These are phyloP conservation scores for Penicillium brasilianum DNA, from an alignment of 2,329 filamentous ascomycete species.

Conservation along the genomic window DNA sequence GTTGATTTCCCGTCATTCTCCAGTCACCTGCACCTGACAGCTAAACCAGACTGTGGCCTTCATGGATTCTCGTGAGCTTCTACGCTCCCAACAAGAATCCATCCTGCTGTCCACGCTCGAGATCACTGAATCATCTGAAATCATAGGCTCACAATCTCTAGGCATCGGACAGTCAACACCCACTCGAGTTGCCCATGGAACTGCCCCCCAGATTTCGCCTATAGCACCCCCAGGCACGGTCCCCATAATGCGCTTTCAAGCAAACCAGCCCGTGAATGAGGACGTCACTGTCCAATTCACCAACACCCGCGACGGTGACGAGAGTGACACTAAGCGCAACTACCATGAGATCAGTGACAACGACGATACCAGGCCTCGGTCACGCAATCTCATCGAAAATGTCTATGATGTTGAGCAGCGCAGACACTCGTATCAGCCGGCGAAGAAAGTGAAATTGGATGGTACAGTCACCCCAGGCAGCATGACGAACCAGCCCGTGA, in stretches of 20 bases:
- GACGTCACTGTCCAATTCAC: slow-evolving; percentile 39
- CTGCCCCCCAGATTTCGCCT: slow-evolving; percentile 10
- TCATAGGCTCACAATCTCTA: slow-evolving; percentile 31
- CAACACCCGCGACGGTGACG: slow-evolving; percentile 30
- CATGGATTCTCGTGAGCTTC: not conserved
- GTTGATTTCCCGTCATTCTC: not conserved
- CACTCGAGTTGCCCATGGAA: slow-evolving; percentile 6
- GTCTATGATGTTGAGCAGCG: slow-evolving; percentile 77
- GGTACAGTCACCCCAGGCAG: slow-evolving; percentile 53
- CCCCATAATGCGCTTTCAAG: slow-evolving; percentile 29
- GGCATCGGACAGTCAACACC: slow-evolving; percentile 28
- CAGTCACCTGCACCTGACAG: slow-evolving; percentile 8
- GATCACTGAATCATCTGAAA: slow-evolving; percentile 18
- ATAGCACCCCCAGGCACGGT: slow-evolving; percentile 35
- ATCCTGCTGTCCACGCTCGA: slow-evolving; percentile 19
- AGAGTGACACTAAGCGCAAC: slow-evolving; percentile 38
- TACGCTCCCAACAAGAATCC: too few relatives aligned
- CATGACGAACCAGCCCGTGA: slow-evolving; percentile 48
- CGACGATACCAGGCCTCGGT: slow-evolving; percentile 30
- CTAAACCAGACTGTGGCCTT: slow-evolving; percentile 11
- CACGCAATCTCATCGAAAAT: slow-evolving; percentile 66
- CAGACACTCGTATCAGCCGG: slow-evolving; percentile 58
- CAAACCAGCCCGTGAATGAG: slow-evolving; percentile 20
- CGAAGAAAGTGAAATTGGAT: slow-evolving; percentile 68
- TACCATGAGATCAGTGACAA: slow-evolving; percentile 40